Base-by-base conservation (phyloP, 73 alveolate genomes). In the Paramecium pentaurelia region DNA sequence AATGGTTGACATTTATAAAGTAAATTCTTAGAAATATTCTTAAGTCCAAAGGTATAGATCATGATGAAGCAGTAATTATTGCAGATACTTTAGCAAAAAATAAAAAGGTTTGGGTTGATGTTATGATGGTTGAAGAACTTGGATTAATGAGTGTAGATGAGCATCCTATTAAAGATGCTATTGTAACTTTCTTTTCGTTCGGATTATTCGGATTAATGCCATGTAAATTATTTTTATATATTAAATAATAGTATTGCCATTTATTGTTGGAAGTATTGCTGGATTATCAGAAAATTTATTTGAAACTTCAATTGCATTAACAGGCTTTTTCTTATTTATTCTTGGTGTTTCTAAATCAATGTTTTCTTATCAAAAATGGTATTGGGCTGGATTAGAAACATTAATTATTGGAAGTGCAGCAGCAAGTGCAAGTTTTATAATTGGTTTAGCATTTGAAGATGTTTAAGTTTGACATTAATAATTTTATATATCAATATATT, bases 91-190 rank as follows among this genome's bases (percentile, higher is more conserved):
- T 89, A 20, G 73, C 94, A 25, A 89, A 89, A 58, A 89, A 89
- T 71, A 71, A 68, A 47, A 64, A 37, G 45, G 94, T 83, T 20
- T 89, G 90, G 92, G 92, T 89, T 8, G 94, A 89, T 27, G 88
- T 89, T 34, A 89, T 89, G 94, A 89, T 89, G 94, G 77, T 89
- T 89, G 94, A 89, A 54, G 94, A 89, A 89, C 75, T 89, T 45
- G 94, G 94, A 12, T 25, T 89, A 16, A 64, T 89, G 83, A 64
- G 92, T 71, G 18, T 71, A 44, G 91, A 89, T 49, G 94, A 89
- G 12, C 83, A 89, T 73, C 94, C 94, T 1, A 83, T 71, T 14
- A 89, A 89, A 47, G 88, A 89, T 71, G 94, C 94, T 2, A 45
- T 89, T 28, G 94, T 89, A 14, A 89, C 94, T 1, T 89, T 89